Evolutionary conservation across 148 eudicot species (phyloP), one percentile per base, ranked within the genome.

Genomic region (Persicaria tinctoria): DNA sequence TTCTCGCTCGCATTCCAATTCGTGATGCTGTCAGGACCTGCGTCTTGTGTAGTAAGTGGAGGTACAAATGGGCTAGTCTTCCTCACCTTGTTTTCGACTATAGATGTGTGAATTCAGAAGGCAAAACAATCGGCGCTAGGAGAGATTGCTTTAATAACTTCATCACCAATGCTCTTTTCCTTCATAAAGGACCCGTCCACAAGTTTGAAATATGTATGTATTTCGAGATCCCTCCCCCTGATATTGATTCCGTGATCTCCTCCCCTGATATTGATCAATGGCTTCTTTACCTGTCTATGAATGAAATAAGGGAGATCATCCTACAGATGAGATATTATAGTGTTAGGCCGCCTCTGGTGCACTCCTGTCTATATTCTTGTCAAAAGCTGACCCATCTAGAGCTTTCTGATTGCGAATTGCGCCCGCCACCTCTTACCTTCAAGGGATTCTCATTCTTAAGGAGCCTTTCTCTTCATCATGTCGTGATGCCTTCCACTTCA

Each of bases 161-260:
- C 2, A 81, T 90, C 18, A 84, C 85, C 44, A 83, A 76, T 16
- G 81, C 75, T 76, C 87, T 88, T 74, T 48, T 88, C 56, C 90
- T 88, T 47, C 96, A 90, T 71, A 80, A 88, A 50, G 96, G 92
- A 51, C 89, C 92, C 2, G 85, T 90, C 53, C 86, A 84, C 80
- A 86, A 83, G 76, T 90, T 88, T 68, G 78, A 76, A 77, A 32
- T 32, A 32, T 78, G 75, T 64, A 80, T 87, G 63, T 79, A 80
- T 0, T 77, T 79, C 76, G 74, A 83, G 57, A 86, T 76, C 74
- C 71, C 83, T 76, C 84, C 81, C 51, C 86, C 89, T 5, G 90
- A 85, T 76, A 23, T 23, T 23, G 27, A 23, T 23, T 23, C 27
- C 27, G 27, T 23, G 27, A 23, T 23, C 27, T 23, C 27, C 27